Evolutionary conservation across 257 asterid species (phyloP).

Genomic region (Cinchona pubescens): DNA sequence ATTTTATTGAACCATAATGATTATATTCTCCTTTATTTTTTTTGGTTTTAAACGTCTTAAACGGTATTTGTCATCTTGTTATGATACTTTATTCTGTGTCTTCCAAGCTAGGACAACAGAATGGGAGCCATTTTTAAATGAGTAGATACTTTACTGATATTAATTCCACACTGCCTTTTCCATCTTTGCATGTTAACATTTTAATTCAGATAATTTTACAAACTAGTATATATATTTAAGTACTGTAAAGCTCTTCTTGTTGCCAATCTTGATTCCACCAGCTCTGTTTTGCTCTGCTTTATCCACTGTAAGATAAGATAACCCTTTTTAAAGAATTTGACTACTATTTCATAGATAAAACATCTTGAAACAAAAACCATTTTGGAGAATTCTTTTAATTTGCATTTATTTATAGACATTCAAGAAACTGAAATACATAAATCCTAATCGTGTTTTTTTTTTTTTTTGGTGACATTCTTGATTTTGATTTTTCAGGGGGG

Average conservation of each 20-base stretch:
- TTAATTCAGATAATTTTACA: too few relatives aligned
- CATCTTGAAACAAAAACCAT: neutral
- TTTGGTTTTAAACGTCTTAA: slow-evolving; percentile 5
- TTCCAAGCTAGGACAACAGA: slow-evolving; percentile 40
- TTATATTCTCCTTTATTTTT: neutral
- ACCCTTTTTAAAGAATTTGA: neutral
- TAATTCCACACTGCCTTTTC: slow-evolving; percentile 7
- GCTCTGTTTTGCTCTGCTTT: slow-evolving; percentile 8
- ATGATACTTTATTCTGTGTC: slow-evolving; percentile 48
- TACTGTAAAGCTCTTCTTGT: neutral
- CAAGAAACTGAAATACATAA: too few relatives aligned
- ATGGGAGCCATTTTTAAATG: slow-evolving; percentile 55
- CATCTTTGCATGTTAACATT: too few relatives aligned
- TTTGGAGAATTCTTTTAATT: neutral
- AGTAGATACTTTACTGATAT: slow-evolving; percentile 44
- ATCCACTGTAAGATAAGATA: too few relatives aligned
- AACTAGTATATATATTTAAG: neutral
- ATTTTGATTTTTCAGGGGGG: too few relatives aligned
- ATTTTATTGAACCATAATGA: slow-evolving; percentile 6
- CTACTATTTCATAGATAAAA: neutral
- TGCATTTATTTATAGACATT: neutral
- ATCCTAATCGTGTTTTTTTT: too few relatives aligned
- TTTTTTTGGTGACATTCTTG: neutral
- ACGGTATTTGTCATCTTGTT: slow-evolving; percentile 29
- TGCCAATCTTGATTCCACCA: slow-evolving; percentile 4